Evolutionary conservation across 371 early-diverging fungal genomes (phyloP).

Genomic region (Dichotomocladium elegans): DNA sequence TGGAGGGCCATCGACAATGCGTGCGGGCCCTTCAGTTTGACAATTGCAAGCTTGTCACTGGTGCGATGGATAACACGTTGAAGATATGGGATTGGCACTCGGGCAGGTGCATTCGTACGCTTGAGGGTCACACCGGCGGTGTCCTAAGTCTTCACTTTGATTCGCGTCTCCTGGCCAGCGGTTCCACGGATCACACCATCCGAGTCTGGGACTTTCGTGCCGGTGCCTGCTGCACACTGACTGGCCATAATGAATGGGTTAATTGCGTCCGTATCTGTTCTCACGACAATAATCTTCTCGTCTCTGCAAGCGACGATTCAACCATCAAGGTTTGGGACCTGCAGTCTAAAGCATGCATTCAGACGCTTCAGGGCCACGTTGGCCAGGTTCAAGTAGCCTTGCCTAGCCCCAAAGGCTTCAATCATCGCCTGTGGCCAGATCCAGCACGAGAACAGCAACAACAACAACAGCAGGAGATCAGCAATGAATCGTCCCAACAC

Average conservation of each 20-base stretch:
- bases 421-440: constrained; percentile 27
- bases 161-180: constrained; percentile 74
- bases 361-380: constrained; percentile 73
- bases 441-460: not conserved
- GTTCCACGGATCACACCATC: constrained; percentile 84
- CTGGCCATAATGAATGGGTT: constrained; percentile 85
- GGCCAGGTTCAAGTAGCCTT: constrained; percentile 72
- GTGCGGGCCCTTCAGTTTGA: constrained; percentile 88
- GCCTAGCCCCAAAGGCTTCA: constrained; percentile 44
- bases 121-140: constrained; percentile 83
- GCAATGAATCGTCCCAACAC: not conserved
- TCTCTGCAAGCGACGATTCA: constrained; percentile 82
- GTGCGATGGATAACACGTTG: constrained; percentile 92
- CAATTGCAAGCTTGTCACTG: constrained; percentile 78
- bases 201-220: constrained; percentile 88
- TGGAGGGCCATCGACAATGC: constrained; percentile 84
- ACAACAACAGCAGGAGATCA: constrained; percentile 3
- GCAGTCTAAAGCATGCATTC: constrained; percentile 60
- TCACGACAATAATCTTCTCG: constrained; percentile 54
- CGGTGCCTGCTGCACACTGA: constrained; percentile 73
- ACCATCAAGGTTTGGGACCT: constrained; percentile 86
- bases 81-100: constrained; percentile 95
- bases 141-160: constrained; percentile 86
- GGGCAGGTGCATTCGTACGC: constrained; percentile 81
- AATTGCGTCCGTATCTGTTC: constrained; percentile 78